Conservation (phyloP, 2,329 filamentous ascomycete genomes). For the Dothistroma pini region DNA sequence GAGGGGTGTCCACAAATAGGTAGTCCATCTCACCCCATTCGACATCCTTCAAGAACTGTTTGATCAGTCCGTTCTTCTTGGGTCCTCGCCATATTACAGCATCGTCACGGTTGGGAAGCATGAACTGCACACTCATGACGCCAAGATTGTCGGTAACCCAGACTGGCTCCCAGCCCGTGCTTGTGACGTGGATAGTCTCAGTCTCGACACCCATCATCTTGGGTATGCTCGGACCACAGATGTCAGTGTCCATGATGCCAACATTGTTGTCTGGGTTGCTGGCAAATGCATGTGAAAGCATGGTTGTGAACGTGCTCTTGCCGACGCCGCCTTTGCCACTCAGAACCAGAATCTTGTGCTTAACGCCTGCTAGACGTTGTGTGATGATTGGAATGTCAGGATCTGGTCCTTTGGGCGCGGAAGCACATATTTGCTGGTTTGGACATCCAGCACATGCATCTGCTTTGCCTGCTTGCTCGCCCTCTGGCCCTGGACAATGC, state of each 20-base stretch:
- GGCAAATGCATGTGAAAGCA: constrained; percentile 87
- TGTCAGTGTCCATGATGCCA: constrained; percentile 97
- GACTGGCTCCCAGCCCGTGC: constrained; percentile 86
- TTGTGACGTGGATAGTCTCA: constrained; percentile 89
- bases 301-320: constrained; percentile 87
- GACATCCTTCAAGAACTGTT: constrained; percentile 96
- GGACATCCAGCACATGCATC: constrained; percentile 94
- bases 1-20: constrained; percentile 89
- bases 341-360: constrained; percentile 88
- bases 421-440: constrained; percentile 92
- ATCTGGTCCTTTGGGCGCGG: constrained; percentile 90
- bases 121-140: constrained; percentile 98
- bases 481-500: constrained; percentile 90
- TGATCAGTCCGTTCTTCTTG: constrained; percentile 98
- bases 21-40: constrained; percentile 97
- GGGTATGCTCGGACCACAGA: constrained; percentile 91
- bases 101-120: constrained; percentile 90
- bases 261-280: constrained; percentile 73
- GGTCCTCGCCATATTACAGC: constrained; percentile 96
- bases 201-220: constrained; percentile 98
- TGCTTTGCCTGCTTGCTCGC: constrained; percentile 59
- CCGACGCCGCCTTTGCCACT: constrained; percentile 96
- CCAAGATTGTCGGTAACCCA: constrained; percentile 93
- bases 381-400: constrained; percentile 89
- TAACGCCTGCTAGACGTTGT: constrained; percentile 72